Evolutionary conservation across 768 basidiomycete genomes (phyloP), one percentile per base, ranked within the genome.

Genomic region (Boletus bicolor): DNA sequence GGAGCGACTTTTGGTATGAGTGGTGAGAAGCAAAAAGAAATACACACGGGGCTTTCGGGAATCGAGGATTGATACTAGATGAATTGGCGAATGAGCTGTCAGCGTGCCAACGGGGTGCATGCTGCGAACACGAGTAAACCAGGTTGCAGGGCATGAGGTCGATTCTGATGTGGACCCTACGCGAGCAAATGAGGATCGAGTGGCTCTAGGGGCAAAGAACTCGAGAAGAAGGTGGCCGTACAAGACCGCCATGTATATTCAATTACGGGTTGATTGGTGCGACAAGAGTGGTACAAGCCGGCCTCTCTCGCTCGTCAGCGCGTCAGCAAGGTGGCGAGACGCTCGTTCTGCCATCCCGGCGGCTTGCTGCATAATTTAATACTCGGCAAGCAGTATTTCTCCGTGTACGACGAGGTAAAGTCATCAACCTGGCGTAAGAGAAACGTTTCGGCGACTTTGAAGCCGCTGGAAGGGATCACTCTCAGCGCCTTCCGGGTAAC

Each of bases 101-200:
- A 65, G 57, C 64, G 55, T 70, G 58, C 62, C 65, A 67, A 65
- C 41, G 47, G 17, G 28, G 62, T 56, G 58, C 71, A 71, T 60
- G 70, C 69, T 62, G 64, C 53, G 62, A 66, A 71, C 70, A 71
- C 70, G 70, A 71, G 70, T 71, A 58, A 64, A 66, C 68, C 70
- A 70, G 71, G 71, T 57, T 72, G 70, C 63, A 69, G n/a, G 57
- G 49, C 70, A 71, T 71, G 71, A 72, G 72, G 69, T 65, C 36
- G 57, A 56, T 73, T 68, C 58, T 71, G 70, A 71, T 71, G 69
- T 59, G 63, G 54, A 69, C 58, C 65, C 61, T 69, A 69, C 35
- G 56, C 59, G 68, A 64, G 57, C 57, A 73, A 73, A 71, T 71
- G 69, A 71, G 70, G 68, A 73, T 69, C 68, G 57, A 59, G 69